Percentiles rank a stretch among this genome's conserved stretches.
Conservation (phyloP, 2,329 filamentous ascomycete species). For the Aspergillus sp. region DNA sequence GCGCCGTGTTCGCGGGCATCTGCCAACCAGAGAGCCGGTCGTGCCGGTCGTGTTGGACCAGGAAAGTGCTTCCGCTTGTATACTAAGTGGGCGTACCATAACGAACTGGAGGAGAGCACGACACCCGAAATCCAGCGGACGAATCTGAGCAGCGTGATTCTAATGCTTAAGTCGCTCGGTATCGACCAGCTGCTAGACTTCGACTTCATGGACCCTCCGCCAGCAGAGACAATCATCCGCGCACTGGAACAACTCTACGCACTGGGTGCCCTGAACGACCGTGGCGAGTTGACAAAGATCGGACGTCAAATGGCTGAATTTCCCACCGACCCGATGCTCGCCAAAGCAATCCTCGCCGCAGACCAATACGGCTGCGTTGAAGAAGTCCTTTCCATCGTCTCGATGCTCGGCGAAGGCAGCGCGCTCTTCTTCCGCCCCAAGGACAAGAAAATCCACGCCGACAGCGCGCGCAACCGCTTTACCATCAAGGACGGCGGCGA, state of each 20-base stretch:
- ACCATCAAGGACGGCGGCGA: conserved; percentile 88
- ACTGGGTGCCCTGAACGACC: conserved; percentile 79
- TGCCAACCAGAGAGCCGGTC: conserved; percentile 85
- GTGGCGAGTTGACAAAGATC: conserved; percentile 80
- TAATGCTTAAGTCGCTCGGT: conserved; percentile 81
- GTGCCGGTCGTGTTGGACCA: conserved; percentile 83
- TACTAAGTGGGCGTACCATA: conserved; percentile 88
- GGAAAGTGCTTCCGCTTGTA: conserved; percentile 93
- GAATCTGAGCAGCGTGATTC: conserved; percentile 74
- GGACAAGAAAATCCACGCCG: conserved; percentile 94
- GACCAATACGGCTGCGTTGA: conserved; percentile 89
- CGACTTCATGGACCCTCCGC: conserved; percentile 91
- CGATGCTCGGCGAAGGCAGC: conserved; percentile 83
- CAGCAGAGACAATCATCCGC: conserved; percentile 80
- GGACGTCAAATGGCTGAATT: conserved; percentile 95
- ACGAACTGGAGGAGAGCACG: conserved; percentile 87
- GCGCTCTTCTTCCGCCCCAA: conserved; percentile 92
- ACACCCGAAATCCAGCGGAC: conserved; percentile 90
- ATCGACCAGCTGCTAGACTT: conserved; percentile 92
- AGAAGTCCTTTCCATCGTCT: conserved; percentile 86
- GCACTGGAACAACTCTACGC: conserved; percentile 88
- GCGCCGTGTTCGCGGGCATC: conserved; percentile 87
- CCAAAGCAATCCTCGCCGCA: conserved; percentile 79
- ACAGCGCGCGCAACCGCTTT: conserved; percentile 81
- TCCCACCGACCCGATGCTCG: conserved; percentile 84